Base-by-base conservation (phyloP, 768 basidiomycete species). In the Phaeolepiota aurea region DNA sequence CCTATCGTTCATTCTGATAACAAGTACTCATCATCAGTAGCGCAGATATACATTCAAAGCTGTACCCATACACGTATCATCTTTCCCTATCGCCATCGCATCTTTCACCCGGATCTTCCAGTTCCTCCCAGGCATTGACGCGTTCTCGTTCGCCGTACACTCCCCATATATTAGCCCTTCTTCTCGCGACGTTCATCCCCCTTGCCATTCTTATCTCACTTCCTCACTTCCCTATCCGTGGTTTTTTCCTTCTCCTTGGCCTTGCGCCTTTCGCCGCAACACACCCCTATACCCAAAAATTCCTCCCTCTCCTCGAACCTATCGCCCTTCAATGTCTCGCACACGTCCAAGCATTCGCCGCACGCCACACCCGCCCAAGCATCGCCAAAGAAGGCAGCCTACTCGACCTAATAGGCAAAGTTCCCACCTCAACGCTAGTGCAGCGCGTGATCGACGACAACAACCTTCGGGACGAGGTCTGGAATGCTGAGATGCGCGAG, bases 391-490 rank as follows among this genome's bases (percentile, higher is more conserved):
- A 28, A 7, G n/a, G 7, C 7, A 7, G n/a, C 25, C 25, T 28
- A 7, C 25, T 28, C 7, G n/a, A 28, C 25, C 25, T 28, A 28
- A 14, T 46, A 2, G 7, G 20, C 15, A 20, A 34, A 21, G 19
- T 38, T 22, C 45, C 48, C 7, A 39, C 43, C 44, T 48, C 49
- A 44, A 61, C 52, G 37, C 40, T 57, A 12, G 25, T 62, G 13
- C 64, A 65, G 42, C 63, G 70, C 3, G 32, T 78, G 1, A 50
- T 79, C 15, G 82, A 89, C 48, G 65, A 90, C 46, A 82, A 88
- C 46, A 65, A 62, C 9, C 69, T 90, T 2, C 64, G 68, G 4
- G 82, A 87, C 51, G 58, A 52, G 20, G 75, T 74, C 32, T 88
- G 85, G 84, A 63, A 59, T 0, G 65, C 79, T 2, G 75, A 82